Base-by-base conservation (phyloP, 208 protist genomes). In the Acanthamoeba healyi region DNA sequence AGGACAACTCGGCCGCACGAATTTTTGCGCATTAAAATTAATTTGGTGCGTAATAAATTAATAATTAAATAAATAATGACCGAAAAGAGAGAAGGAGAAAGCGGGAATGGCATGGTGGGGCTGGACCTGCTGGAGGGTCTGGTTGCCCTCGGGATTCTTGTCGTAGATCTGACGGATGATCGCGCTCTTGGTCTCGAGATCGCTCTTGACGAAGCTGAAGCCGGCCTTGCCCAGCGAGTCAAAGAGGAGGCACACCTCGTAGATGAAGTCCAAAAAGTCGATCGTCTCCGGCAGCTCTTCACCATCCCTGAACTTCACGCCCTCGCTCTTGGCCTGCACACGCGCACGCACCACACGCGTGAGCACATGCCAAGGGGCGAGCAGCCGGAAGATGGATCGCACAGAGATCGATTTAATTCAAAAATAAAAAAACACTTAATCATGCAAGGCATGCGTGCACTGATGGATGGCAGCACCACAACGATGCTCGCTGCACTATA, bases 151-250 rank as follows among this genome's bases (percentile, higher is more conserved):
- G 17, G 65, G 65, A 34, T 74, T 42, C 65, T 74, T 74, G 65
- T 74, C 65, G 34, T 74, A 15, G 36, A 74, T 74, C 34, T 44
- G 34, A 26, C 36, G 3, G 29, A 74, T 74, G 65, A 74, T 74
- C 6, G 34, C 65, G 65, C 65, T 74, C 65, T 74, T 74, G 65
- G 65, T 74, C 65, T 74, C 65, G 36, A 74, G 65, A 22, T 74
- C 65, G 65, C 65, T 74, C 65, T 74, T 74, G 65, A 74, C 65
- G 65, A 74, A 74, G 65, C 65, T 44, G 65, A 74, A 74, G 36
- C 65, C 65, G 65, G 65, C 65, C 65, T 74, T 74, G 65, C 65
- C 65, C 2, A 74, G 65, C 65, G 65, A 74, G 65, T 74, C 65
- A 34, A 74, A 74, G 34, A 74, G 65, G 4, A 74, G 65, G 65